Evolutionary conservation across 208 protist genomes (phyloP), one percentile per base, ranked within the genome.

Genomic region (Acanthamoeba sp.): DNA sequence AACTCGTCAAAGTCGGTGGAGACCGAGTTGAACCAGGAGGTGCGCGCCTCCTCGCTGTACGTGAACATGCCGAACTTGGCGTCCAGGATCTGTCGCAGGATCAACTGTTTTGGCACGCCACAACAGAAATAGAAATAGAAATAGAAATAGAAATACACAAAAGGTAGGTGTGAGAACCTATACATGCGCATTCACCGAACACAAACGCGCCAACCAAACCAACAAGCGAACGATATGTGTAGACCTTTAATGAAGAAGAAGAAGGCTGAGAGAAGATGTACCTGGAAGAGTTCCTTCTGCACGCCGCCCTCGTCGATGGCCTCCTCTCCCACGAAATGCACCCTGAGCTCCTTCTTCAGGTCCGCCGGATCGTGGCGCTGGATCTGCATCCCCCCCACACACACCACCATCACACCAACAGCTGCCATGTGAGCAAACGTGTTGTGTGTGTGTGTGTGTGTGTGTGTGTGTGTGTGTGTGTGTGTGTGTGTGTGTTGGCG

Each of bases 201-300:
- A n/a, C n/a, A n/a, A n/a, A n/a, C n/a, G n/a, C n/a, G n/a, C n/a
- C n/a, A n/a, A n/a, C n/a, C n/a, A n/a, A n/a, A n/a, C n/a, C n/a
- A n/a, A n/a, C n/a, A n/a, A n/a, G n/a, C n/a, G n/a, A n/a, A n/a
- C n/a, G n/a, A n/a, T n/a, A n/a, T n/a, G n/a, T n/a, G n/a, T n/a
- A n/a, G n/a, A n/a, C n/a, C n/a, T n/a, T n/a, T n/a, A n/a, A n/a
- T n/a, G n/a, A n/a, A n/a, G n/a, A n/a, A n/a, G n/a, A n/a, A n/a
- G n/a, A n/a, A n/a, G n/a, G n/a, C n/a, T n/a, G n/a, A n/a, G n/a
- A n/a, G 38, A 48, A 42, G 73, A 22, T 99, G 85, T 0, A 99
- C 95, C 95, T 99, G 98, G 94, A 99, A 99, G 78, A 99, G 99
- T 94, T 99, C 99, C 94, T 99, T 99, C 84, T 97, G 95, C 22